These are phyloP conservation scores for Amylocystis lapponica DNA, from an alignment of 768 basidiomycete genomes.

Conservation along the genomic window DNA sequence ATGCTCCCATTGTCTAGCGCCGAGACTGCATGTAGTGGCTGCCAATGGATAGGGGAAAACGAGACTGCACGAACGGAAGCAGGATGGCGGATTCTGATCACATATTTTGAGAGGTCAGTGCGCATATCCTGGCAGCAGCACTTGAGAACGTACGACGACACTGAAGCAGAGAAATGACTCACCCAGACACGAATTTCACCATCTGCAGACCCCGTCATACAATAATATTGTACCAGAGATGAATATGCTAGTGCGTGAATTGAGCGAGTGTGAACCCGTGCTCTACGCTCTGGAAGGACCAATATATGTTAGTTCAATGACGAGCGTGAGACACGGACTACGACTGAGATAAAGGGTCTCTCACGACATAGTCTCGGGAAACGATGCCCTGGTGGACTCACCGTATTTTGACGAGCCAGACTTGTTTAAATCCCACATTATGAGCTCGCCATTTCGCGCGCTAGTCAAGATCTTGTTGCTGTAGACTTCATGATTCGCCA, in stretches of 20 bases:
- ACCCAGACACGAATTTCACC: constrained; percentile 82
- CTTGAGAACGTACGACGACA: background rate
- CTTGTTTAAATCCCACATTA: constrained; percentile 78
- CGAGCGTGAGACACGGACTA: too few relatives aligned
- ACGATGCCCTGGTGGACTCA: too few relatives aligned
- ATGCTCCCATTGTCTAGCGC: constrained; percentile 34
- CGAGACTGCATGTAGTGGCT: constrained; percentile 59
- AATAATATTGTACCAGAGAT: constrained; percentile 60
- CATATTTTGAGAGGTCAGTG: constrained; percentile 56
- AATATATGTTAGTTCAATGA: too few relatives aligned
- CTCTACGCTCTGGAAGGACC: constrained; percentile 36
- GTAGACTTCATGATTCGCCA: constrained; percentile 47
- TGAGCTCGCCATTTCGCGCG: constrained; percentile 74
- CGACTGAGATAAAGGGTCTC: too few relatives aligned
- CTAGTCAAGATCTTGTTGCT: constrained; percentile 76
- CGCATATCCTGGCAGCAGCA: constrained; percentile 49
- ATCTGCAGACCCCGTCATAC: constrained; percentile 76
- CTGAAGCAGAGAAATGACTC: constrained; percentile 14
- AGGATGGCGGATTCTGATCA: constrained; percentile 67
- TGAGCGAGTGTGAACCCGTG: constrained; percentile 65
- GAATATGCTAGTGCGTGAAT: constrained; percentile 69
- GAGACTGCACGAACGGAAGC: constrained; percentile 62
- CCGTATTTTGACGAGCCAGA: constrained; percentile 64
- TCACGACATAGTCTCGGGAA: too few relatives aligned
- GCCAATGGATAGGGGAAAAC: constrained; percentile 60